Evolutionary conservation across 2,329 filamentous ascomycete genomes (phyloP).

Genomic region (Aspergillus neotritici): DNA sequence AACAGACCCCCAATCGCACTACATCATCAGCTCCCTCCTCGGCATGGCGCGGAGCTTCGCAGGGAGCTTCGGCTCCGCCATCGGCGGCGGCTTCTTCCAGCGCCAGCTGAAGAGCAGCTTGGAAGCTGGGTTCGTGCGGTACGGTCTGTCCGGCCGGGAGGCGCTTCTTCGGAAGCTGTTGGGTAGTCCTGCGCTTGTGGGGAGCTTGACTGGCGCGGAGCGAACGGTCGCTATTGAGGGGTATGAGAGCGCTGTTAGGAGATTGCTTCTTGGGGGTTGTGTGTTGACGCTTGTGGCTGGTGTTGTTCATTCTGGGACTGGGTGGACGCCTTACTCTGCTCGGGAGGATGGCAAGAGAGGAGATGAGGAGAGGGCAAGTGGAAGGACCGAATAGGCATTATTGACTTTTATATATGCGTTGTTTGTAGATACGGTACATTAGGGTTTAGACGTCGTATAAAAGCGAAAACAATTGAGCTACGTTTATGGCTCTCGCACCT

Average conservation of each 20-base stretch:
- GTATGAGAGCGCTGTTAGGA: slow-evolving; percentile 51
- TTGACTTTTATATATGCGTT: background rate
- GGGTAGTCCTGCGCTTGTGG: slow-evolving; percentile 55
- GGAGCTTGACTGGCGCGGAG: slow-evolving; percentile 45
- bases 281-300: slow-evolving; percentile 46
- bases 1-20: slow-evolving; percentile 60
- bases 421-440: background rate
- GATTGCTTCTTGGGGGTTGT: slow-evolving; percentile 49
- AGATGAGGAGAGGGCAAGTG: slow-evolving; percentile 2
- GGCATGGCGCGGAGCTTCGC: slow-evolving; percentile 78
- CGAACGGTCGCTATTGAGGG: slow-evolving; percentile 47
- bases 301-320: slow-evolving; percentile 53
- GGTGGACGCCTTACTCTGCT: slow-evolving; percentile 43
- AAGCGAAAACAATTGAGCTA: too few relatives aligned
- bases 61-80: slow-evolving; percentile 71
- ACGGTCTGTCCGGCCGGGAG: slow-evolving; percentile 32
- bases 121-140: slow-evolving; percentile 51
- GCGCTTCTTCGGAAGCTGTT: slow-evolving; percentile 51
- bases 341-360: slow-evolving; percentile 4
- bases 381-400: background rate
- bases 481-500: too few relatives aligned
- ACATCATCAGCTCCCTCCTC: slow-evolving; percentile 68
- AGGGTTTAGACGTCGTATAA: too few relatives aligned
- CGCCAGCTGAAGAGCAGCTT: slow-evolving; percentile 55
- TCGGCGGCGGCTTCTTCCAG: slow-evolving; percentile 70